Evolutionary conservation across 2,329 filamentous ascomycete genomes (phyloP), one percentile per base, ranked within the genome.

Genomic region (Epicoccum nigrum): DNA sequence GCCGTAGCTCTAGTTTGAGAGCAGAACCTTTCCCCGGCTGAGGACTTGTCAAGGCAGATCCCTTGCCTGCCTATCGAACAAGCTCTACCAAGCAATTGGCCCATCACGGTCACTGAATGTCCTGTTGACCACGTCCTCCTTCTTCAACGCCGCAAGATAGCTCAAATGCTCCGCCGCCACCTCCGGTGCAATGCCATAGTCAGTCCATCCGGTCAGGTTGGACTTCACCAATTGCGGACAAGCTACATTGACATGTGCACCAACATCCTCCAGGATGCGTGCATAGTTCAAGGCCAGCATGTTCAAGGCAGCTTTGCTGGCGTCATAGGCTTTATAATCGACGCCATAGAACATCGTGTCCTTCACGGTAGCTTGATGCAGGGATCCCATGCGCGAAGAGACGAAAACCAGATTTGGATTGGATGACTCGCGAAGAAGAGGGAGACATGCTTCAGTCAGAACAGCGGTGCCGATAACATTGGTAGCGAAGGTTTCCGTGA

Each of bases 251-350:
- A 32, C 30, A 7, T 32, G 8, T 5, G 30, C 30, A 13, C 15
- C 30, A 6, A 32, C 30, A 13, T 32, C 30, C 30, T 32, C 30
- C 30, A 32, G 15, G 4, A 32, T 32, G 5, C 30, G 30, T 16
- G 30, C 30, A 16, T 32, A 32, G 12, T 32, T 32, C 30, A 32
- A 32, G 30, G 59, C 74, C 65, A 4, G 67, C 64, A 23, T 55
- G 54, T 40, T 74, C 59, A 38, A 51, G 2, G 65, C 64, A 4
- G 68, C 51, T 42, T 74, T 74, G 51, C 64, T 63, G 34, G 39
- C 33, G 4, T 35, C 27, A 15, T 46, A 46, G 9, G 34, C 56
- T 1, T 59, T 58, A 1, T 31, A 53, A 5, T 34, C 21, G 0
- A 35, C 9, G 16, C 2, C 44, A 27, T 2, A 35, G 20, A 0